phyloP scores from a whole-genome alignment of 169 alveolate genomes.

The Babesia gibsoni region DNA sequence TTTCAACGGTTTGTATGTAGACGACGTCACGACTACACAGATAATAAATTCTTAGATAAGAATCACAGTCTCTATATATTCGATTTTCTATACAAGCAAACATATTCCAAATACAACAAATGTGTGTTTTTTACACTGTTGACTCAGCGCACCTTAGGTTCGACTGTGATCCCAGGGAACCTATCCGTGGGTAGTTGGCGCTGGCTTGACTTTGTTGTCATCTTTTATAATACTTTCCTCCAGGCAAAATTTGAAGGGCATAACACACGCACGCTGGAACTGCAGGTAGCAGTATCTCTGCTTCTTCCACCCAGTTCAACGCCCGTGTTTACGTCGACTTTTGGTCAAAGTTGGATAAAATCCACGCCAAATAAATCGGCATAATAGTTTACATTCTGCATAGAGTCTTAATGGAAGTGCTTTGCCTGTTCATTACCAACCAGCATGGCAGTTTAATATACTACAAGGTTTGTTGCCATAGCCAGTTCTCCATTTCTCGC shows the following conservation, averaged over 20 bases:
- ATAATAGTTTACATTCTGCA: neutral
- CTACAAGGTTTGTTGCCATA: slow-evolving; percentile 74
- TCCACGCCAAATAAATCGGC: neutral
- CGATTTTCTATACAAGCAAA: too few relatives aligned
- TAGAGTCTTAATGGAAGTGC: slow-evolving; percentile 35
- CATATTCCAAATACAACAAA: too few relatives aligned
- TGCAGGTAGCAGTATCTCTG: neutral
- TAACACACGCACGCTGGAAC: too few relatives aligned
- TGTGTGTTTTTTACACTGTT: too few relatives aligned
- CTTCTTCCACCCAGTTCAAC: neutral
- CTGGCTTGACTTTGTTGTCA: too few relatives aligned
- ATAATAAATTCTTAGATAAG: too few relatives aligned
- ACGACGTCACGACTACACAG: too few relatives aligned
- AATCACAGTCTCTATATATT: too few relatives aligned
- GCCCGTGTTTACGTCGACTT: neutral
- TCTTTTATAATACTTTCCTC: too few relatives aligned
- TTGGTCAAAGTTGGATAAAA: neutral
- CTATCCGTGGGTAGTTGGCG: neutral
- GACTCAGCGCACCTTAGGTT: neutral
- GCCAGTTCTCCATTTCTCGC: neutral
- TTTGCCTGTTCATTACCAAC: slow-evolving; percentile 87
- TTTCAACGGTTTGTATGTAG: too few relatives aligned
- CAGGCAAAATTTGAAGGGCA: too few relatives aligned
- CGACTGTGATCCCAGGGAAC: neutral
- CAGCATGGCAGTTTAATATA: slow-evolving; percentile 90